A percentile compares a stretch with the other conserved stretches of the same genome.
Evolutionary conservation across 768 basidiomycete genomes (phyloP).

Genomic region (Phanerodontia chrysosporium): DNA sequence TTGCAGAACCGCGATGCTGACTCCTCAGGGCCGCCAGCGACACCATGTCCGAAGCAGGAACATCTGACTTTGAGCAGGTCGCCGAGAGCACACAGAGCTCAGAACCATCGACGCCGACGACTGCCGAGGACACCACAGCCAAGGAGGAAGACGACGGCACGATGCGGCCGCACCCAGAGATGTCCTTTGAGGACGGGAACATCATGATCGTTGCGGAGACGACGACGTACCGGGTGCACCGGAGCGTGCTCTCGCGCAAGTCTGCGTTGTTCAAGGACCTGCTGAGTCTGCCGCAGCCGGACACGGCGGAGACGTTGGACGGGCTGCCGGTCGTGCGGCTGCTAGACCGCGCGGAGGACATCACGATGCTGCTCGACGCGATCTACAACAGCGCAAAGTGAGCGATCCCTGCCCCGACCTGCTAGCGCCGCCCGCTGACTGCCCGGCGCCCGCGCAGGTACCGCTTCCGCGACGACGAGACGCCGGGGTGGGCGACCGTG

Average conservation of each 20-base stretch:
- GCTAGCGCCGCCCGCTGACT: neutral
- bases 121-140: neutral
- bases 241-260: conserved; percentile 3
- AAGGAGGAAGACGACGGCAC: neutral
- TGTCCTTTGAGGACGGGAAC: conserved; percentile 10
- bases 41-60: neutral
- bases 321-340: conserved; percentile 6
- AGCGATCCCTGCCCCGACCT: neutral
- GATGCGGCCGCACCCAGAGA: neutral
- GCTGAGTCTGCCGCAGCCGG: conserved; percentile 6
- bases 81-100: neutral
- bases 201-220: conserved; percentile 7
- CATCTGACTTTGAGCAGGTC: neutral
- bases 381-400: conserved; percentile 8
- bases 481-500: neutral
- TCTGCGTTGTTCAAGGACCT: conserved; percentile 11
- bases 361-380: conserved; percentile 1
- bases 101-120: neutral
- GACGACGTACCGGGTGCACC: neutral
- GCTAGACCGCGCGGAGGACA: neutral
- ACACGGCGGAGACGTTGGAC: conserved; percentile 7
- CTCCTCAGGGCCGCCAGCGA: no score
- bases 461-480: conserved; percentile 2
- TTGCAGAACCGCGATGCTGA: no score
- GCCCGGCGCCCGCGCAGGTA: neutral